Evolutionary conservation across 225 moss, liverwort and hornwort species (phyloP).

Genomic region (Neckera pumila): DNA sequence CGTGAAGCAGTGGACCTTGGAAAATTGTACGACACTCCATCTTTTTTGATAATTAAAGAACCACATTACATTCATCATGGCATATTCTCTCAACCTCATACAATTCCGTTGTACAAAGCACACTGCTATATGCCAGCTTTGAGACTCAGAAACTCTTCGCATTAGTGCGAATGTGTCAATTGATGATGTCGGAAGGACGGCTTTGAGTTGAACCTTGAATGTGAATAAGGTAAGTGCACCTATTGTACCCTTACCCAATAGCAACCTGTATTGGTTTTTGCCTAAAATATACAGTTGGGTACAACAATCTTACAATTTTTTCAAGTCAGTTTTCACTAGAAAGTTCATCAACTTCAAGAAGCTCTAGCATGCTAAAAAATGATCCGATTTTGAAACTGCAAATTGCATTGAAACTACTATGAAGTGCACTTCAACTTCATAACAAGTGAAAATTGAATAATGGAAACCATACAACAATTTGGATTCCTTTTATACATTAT

Average conservation of each 20-base stretch:
- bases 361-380: no score
- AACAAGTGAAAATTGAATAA: no score
- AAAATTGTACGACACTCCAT: constrained; percentile 40
- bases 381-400: no score
- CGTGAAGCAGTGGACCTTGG: constrained; percentile 79
- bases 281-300: not conserved
- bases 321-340: no score
- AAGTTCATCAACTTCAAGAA: no score
- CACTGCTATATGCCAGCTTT: not conserved
- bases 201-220: not conserved
- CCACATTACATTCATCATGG: not conserved
- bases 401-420: no score
- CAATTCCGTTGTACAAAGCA: not conserved
- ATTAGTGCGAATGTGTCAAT: not conserved
- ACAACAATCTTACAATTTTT: no score
- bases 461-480: no score
- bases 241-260: not conserved
- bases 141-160: not conserved
- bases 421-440: no score
- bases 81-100: not conserved
- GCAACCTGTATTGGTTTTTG: not conserved
- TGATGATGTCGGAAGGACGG: not conserved
- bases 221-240: not conserved
- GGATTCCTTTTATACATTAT: no score
- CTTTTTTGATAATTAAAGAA: not conserved